phyloP scores from a whole-genome alignment of 2,329 filamentous ascomycete genomes.

The Pseudocercospora ulei region DNA sequence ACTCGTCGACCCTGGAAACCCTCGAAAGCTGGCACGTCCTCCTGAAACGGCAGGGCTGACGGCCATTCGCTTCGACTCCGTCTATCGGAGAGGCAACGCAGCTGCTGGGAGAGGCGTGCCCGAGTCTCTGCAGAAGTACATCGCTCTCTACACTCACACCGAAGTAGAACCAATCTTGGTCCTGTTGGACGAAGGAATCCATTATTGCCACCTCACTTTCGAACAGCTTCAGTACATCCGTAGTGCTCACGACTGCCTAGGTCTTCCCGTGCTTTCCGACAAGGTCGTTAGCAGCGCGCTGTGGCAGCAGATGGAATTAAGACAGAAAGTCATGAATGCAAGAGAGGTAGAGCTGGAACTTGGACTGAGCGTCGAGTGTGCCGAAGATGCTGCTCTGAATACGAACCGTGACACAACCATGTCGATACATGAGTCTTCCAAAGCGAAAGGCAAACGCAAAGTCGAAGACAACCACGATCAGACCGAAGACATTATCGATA shows the following conservation, averaged over 20 bases:
- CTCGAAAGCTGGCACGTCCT: slow-evolving; percentile 39
- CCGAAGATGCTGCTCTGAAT: slow-evolving; percentile 27
- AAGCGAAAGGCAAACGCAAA: slow-evolving; percentile 41
- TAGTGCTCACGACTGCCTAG: slow-evolving; percentile 44
- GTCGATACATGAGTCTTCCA: slow-evolving; percentile 25
- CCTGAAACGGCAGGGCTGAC: slow-evolving; percentile 43
- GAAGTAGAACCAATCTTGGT: slow-evolving; percentile 49
- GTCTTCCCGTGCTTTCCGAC: slow-evolving; percentile 48
- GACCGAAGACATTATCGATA: slow-evolving; percentile 31
- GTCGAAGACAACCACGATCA: background rate
- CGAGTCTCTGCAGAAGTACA: slow-evolving; percentile 43
- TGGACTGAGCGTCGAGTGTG: slow-evolving; percentile 41
- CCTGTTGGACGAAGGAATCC: slow-evolving; percentile 50
- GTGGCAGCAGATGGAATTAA: slow-evolving; percentile 50
- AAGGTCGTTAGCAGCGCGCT: slow-evolving; percentile 48
- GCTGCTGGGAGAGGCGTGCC: slow-evolving; percentile 35
- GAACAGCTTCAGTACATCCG: slow-evolving; percentile 50
- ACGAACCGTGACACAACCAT: slow-evolving; percentile 25
- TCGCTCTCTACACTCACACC: slow-evolving; percentile 45
- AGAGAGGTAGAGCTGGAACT: slow-evolving; percentile 46
- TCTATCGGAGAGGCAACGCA: slow-evolving; percentile 42
- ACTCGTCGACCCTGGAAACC: slow-evolving; percentile 40
- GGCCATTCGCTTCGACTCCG: slow-evolving; percentile 46
- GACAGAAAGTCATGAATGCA: slow-evolving; percentile 48
- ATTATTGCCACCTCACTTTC: slow-evolving; percentile 51